Conservation (phyloP, 495 filamentous ascomycete species). For the Neurospora intermedia region DNA sequence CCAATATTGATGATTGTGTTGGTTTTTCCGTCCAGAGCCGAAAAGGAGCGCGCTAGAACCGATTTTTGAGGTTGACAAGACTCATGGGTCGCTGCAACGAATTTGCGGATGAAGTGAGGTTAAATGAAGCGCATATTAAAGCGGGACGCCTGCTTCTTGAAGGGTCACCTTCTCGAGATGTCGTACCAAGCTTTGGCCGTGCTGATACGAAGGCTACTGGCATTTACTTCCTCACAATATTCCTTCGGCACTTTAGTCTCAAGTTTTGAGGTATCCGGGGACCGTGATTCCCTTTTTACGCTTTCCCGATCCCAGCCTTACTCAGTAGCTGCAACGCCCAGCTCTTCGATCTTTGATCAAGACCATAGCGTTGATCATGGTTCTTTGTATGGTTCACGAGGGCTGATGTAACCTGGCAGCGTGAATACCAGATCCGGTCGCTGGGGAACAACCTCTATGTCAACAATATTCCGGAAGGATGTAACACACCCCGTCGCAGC, state of each 20-base stretch:
- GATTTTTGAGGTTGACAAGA: slow-evolving; percentile 4
- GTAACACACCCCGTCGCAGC: background rate
- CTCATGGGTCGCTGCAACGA: slow-evolving; percentile 17
- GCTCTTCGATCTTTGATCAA: slow-evolving; percentile 8
- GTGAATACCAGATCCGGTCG: slow-evolving; percentile 8
- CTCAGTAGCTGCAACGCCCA: slow-evolving; percentile 1
- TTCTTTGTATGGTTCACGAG: slow-evolving; percentile 2
- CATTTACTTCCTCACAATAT: slow-evolving; percentile 1
- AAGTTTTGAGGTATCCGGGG: slow-evolving; percentile 5
- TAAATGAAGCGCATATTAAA: slow-evolving; percentile 41
- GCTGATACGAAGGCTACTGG: slow-evolving; percentile 10
- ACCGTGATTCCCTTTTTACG: slow-evolving; percentile 34
- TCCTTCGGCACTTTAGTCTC: slow-evolving; percentile 2
- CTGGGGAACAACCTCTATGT: background rate
- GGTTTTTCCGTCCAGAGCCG: background rate
- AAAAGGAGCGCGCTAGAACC: background rate
- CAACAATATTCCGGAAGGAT: slow-evolving; percentile 2
- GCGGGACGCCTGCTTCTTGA: slow-evolving; percentile 24
- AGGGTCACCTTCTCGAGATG: slow-evolving; percentile 13
- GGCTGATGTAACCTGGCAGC: slow-evolving; percentile 5
- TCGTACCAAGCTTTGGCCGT: slow-evolving; percentile 7
- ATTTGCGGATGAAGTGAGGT: slow-evolving; percentile 42
- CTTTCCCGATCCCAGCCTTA: slow-evolving; percentile 13
- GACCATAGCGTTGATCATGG: slow-evolving; percentile 9
- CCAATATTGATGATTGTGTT: background rate